Evolutionary conservation across 495 filamentous ascomycete genomes (phyloP).

Genomic region (Neurospora sp.): DNA sequence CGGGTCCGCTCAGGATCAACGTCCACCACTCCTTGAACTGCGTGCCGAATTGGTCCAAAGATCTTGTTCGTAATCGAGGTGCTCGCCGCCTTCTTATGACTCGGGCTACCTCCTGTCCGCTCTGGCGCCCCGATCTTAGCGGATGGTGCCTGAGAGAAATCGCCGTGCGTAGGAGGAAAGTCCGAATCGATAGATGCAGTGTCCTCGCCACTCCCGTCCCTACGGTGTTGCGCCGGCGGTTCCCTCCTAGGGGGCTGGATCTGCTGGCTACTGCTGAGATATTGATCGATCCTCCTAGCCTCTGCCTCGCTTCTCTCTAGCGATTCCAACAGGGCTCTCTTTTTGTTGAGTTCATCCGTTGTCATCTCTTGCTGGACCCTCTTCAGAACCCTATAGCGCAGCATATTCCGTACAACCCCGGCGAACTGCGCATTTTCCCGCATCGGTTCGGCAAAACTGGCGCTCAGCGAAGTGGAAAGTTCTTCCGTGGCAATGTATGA

Average conservation of each 20-base stretch:
- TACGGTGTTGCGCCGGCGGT: slow-evolving; percentile 33
- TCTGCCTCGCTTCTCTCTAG: slow-evolving; percentile 84
- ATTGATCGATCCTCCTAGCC: slow-evolving; percentile 84
- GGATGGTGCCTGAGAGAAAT: slow-evolving; percentile 49
- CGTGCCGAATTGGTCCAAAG: slow-evolving; percentile 90
- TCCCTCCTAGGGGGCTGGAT: slow-evolving; percentile 45
- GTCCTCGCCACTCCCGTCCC: slow-evolving; percentile 47
- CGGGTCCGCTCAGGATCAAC: slow-evolving; percentile 88
- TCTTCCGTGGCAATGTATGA: slow-evolving; percentile 96
- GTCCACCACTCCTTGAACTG: slow-evolving; percentile 90
- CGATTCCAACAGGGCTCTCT: slow-evolving; percentile 64
- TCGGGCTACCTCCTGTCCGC: slow-evolving; percentile 23
- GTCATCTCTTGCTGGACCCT: slow-evolving; percentile 97
- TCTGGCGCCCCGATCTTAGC: slow-evolving; percentile 48
- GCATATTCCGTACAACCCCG: slow-evolving; percentile 77
- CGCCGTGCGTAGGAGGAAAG: slow-evolving; percentile 82
- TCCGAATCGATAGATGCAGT: slow-evolving; percentile 85
- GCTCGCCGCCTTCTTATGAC: slow-evolving; percentile 64
- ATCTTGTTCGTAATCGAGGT: slow-evolving; percentile 84
- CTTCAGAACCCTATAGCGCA: slow-evolving; percentile 83
- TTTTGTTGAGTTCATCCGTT: slow-evolving; percentile 75
- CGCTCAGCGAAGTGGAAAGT: slow-evolving; percentile 68
- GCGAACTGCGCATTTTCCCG: slow-evolving; percentile 95
- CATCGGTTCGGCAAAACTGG: slow-evolving; percentile 93
- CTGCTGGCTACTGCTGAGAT: slow-evolving; percentile 60